Evolutionary conservation across 2,329 filamentous ascomycete genomes (phyloP).

Genomic region (Botryosphaeria dothidea): DNA sequence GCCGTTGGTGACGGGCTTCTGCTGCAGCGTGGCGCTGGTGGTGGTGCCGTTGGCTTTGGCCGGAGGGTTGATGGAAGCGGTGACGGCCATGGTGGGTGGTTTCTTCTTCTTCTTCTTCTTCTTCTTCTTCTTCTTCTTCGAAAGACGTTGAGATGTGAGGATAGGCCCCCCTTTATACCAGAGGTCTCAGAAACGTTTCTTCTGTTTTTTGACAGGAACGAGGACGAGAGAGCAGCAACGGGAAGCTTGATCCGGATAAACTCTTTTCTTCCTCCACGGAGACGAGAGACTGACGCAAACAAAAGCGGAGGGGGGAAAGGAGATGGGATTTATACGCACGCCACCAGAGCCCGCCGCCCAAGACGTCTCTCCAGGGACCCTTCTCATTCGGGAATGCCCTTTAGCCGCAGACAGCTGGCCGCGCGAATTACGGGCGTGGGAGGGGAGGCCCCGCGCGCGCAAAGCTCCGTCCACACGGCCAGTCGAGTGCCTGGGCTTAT

Average conservation of each 20-base stretch:
- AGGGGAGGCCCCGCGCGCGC: not conserved
- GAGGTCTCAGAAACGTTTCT: not conserved
- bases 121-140: not conserved
- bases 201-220: not conserved
- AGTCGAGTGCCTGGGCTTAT: not conserved
- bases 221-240: not conserved
- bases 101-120: not conserved
- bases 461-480: not conserved
- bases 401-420: not conserved
- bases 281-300: not conserved
- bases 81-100: conserved; percentile 2
- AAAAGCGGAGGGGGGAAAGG: not conserved
- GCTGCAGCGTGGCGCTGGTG: not conserved
- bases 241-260: not conserved
- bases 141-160: no score
- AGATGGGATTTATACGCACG: not conserved
- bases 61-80: conserved; percentile 11
- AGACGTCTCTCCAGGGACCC: not conserved
- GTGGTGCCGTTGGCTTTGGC: conserved; percentile 11
- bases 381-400: not conserved
- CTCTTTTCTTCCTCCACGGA: not conserved
- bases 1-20: not conserved
- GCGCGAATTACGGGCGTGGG: not conserved
- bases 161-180: not conserved
- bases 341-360: not conserved